Evolutionary conservation across 139 green algal genomes (phyloP), one percentile per base, ranked within the genome.

Genomic region (Asterochloris erici): DNA sequence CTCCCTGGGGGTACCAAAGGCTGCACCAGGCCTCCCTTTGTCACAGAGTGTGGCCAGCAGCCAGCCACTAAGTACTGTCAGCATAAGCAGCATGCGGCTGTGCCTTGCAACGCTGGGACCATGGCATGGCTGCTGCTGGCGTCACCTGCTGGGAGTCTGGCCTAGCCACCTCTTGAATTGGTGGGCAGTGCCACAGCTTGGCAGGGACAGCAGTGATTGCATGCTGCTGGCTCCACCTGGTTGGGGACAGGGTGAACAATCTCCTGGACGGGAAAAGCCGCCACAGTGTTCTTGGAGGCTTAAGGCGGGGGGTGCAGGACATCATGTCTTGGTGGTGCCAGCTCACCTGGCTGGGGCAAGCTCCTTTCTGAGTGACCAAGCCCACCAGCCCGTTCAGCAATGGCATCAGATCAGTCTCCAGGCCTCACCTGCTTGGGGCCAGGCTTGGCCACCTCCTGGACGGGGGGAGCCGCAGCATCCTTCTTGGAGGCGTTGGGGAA

Each of bases 401-500:
- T 71, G 21, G 17, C 66, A 71, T 26, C 21, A 71, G 2, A 24
- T 24, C 21, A 26, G 4, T 10, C 19, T 71, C 10, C 21, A 26
- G 17, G 27, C 54, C 68, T 62, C 76, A 70, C 14, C 60, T 80
- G 68, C 76, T 80, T 80, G 60, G 68, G 68, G 23, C 24, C 24
- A 14, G 76, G 76, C 24, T 70, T 21, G 23, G 76, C 54, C 29
- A 26, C 21, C 76, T 80, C 68, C 60, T 80, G 76, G 12, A 80
- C 69, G 23, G 54, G 23, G 23, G 76, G 76, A 14, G 60, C 76
- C 17, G 76, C 76, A 70, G 23, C 12, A 21, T 80, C 76, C 76
- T 80, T 80, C 23, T 80, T 80, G 76, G 60, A 70, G 23, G 76
- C 76, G 24, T 80, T 80, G 23, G 76, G 76, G 11, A 68, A 68